Evolutionary conservation across 441 rosid genomes (phyloP).

Genomic region (Euphorbia corollata): DNA sequence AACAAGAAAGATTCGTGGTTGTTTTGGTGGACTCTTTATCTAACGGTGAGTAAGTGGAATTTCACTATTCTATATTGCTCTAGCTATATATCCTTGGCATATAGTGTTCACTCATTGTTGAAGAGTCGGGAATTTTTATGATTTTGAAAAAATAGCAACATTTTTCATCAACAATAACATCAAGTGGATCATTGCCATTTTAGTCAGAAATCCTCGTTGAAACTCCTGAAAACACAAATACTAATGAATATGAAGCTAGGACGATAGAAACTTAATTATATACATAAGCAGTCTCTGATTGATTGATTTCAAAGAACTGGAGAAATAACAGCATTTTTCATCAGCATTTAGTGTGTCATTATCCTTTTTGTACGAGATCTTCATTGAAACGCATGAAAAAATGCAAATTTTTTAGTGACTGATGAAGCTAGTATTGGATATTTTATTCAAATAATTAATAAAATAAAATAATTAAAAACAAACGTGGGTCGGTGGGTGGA

Average conservation of each 20-base stretch:
- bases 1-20: slow-evolving; percentile 99
- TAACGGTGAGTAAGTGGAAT: slow-evolving; percentile 50
- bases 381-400: neutral
- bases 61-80: neutral
- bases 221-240: neutral
- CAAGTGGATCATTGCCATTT: neutral
- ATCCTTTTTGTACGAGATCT: neutral
- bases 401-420: too few relatives aligned
- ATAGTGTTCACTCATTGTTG: neutral
- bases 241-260: neutral
- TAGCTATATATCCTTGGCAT: neutral
- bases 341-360: neutral
- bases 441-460: too few relatives aligned
- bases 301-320: neutral
- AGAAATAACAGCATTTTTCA: neutral
- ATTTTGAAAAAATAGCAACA: neutral
- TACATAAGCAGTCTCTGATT: too few relatives aligned
- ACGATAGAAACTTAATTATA: too few relatives aligned
- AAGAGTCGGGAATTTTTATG: neutral
- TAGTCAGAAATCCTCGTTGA: neutral
- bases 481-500: too few relatives aligned
- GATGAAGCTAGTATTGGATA: too few relatives aligned
- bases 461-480: too few relatives aligned
- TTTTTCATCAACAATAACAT: neutral
- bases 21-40: slow-evolving; percentile 98